Conservation (phyloP, 768 basidiomycete species). For the Agrocybe praecox region DNA sequence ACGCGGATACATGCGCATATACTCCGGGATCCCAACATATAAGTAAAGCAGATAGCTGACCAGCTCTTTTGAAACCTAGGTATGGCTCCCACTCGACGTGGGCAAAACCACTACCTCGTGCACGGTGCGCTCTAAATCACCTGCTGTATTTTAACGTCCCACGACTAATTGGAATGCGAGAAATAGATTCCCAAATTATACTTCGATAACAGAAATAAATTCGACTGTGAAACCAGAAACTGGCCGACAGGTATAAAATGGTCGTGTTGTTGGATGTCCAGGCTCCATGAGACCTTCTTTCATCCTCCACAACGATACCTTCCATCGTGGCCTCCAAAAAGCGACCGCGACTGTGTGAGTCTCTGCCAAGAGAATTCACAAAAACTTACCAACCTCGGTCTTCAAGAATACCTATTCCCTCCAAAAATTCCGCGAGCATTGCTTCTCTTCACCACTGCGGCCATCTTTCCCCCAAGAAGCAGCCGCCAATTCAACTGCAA, state of each 20-base stretch:
- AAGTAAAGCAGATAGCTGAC: not conserved
- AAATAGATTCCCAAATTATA: not conserved
- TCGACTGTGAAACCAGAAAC: not conserved
- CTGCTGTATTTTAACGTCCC: not conserved
- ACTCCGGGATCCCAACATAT: not conserved
- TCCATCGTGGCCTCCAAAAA: not conserved
- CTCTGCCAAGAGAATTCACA: not conserved
- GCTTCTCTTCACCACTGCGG: not conserved
- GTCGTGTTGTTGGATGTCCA: not conserved
- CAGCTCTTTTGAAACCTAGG: too few relatives aligned
- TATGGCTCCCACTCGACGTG: too few relatives aligned
- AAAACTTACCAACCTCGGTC: not conserved
- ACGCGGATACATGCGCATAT: not conserved
- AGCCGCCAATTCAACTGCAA: not conserved
- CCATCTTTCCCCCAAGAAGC: not conserved
- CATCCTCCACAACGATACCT: not conserved
- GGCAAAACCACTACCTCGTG: too few relatives aligned
- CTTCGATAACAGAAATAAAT: not conserved
- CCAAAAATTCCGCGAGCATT: not conserved
- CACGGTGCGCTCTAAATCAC: not conserved
- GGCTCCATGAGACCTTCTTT: not conserved
- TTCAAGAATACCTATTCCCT: not conserved
- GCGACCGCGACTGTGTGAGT: not conserved
- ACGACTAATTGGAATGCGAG: not conserved
- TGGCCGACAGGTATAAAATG: not conserved